These are phyloP conservation scores for Mercurialis annua DNA, from an alignment of 345 rosid species.

Conservation along the genomic window DNA sequence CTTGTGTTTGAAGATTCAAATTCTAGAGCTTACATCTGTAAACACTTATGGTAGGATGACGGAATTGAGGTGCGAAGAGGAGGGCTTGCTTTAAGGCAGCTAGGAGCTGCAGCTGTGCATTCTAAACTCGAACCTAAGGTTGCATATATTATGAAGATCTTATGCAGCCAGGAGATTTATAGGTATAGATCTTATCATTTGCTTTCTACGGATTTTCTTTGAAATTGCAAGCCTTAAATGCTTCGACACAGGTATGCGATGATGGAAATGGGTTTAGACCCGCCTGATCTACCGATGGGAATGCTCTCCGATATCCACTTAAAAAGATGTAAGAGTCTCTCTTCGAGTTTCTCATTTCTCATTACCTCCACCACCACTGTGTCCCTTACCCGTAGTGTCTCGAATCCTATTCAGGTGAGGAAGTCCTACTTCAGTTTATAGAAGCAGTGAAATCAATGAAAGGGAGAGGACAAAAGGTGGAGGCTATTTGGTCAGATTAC, in stretches of 20 bases:
- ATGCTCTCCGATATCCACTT: conserved; percentile 63
- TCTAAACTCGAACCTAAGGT: conserved; percentile 65
- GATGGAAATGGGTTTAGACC: conserved; percentile 68
- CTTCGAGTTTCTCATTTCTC: too few species aligned
- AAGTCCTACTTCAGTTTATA: conserved; percentile 45
- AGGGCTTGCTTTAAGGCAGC: conserved; percentile 66
- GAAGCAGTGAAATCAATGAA: conserved; percentile 45
- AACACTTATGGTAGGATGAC: conserved; percentile 42
- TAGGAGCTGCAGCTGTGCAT: conserved; percentile 56
- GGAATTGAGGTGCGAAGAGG: conserved; percentile 74
- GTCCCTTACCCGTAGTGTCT: background rate
- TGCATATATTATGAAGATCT: conserved; percentile 56
- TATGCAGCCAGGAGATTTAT: conserved; percentile 74
- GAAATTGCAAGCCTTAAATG: background rate
- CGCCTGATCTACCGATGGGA: conserved; percentile 66
- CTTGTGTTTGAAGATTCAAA: too few species aligned
- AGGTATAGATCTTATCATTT: conserved; percentile 32
- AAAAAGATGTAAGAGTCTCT: conserved; percentile 45
- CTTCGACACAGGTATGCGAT: conserved; percentile 50
- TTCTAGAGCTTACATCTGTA: background rate
- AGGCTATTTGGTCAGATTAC: conserved; percentile 65
- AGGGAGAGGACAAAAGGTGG: conserved; percentile 51
- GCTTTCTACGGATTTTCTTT: background rate
- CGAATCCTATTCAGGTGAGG: conserved; percentile 48
- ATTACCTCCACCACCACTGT: too few species aligned